Conservation (phyloP, 495 filamentous ascomycete species). For the Neurospora intermedia region DNA sequence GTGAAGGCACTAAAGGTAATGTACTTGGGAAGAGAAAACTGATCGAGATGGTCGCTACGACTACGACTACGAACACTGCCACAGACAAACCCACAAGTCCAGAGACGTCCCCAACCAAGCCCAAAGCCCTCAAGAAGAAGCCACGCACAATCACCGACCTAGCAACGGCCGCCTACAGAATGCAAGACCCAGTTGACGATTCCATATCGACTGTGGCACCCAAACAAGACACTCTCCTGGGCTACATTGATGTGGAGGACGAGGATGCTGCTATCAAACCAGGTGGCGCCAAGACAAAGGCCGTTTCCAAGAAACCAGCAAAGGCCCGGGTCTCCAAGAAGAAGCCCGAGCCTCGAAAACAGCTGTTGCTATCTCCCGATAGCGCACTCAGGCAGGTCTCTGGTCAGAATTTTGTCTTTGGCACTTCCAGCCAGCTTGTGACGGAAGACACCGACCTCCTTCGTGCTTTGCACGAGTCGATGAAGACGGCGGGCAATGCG, state of each 20-base stretch:
- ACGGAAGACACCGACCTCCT: slow-evolving; percentile 58
- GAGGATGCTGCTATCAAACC: slow-evolving; percentile 11
- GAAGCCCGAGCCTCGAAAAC: slow-evolving; percentile 33
- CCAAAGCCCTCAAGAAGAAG: slow-evolving; percentile 57
- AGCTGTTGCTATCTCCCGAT: slow-evolving; percentile 58
- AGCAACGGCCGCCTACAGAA: slow-evolving; percentile 65
- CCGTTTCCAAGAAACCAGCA: slow-evolving; percentile 16
- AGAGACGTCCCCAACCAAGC: slow-evolving; percentile 32
- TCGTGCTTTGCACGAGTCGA: slow-evolving; percentile 58
- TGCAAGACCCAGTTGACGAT: slow-evolving; percentile 10
- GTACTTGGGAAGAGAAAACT: slow-evolving; percentile 41
- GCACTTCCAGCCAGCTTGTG: slow-evolving; percentile 83
- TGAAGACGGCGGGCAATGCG: slow-evolving; percentile 45
- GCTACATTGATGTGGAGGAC: slow-evolving; percentile 15
- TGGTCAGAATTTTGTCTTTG: slow-evolving; percentile 77
- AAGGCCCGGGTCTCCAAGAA: slow-evolving; percentile 26
- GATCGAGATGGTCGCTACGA: slow-evolving; percentile 31
- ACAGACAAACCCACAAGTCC: slow-evolving; percentile 9
- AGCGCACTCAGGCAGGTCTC: slow-evolving; percentile 58
- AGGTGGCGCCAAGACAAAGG: slow-evolving; percentile 20
- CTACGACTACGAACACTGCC: slow-evolving; percentile 3
- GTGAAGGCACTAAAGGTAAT: slow-evolving; percentile 1
- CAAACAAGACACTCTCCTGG: slow-evolving; percentile 20
- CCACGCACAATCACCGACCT: slow-evolving; percentile 74
- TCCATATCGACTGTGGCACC: slow-evolving; percentile 6